phyloP scores from a whole-genome alignment of 805 yeast species.

The Starmera pachycereana region DNA sequence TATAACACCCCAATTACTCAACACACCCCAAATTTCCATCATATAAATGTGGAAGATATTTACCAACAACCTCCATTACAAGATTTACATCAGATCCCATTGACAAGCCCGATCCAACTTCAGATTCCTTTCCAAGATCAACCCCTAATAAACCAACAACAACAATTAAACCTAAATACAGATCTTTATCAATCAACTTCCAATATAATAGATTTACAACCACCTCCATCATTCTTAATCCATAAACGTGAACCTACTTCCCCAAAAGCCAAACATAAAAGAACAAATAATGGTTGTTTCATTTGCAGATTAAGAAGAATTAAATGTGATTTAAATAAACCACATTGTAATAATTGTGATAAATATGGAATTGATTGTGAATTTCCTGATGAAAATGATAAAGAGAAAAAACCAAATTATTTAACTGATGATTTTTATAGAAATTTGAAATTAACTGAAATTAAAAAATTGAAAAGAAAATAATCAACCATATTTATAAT shows the following conservation, averaged over 20 bases:
- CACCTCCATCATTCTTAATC: no score
- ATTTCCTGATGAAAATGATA: constrained; percentile 1
- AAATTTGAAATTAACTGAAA: constrained; percentile 1
- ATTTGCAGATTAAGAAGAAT: constrained; percentile 52
- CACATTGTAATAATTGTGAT: constrained; percentile 42
- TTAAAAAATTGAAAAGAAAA: not conserved
- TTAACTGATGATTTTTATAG: constrained; percentile 2
- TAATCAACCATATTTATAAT: not conserved
- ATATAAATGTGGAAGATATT: no score
- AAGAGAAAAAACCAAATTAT: constrained; percentile 3
- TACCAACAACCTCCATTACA: no score
- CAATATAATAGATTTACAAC: no score
- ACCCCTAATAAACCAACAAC: no score
- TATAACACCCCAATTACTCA: no score
- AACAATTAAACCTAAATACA: no score
- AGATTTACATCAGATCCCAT: no score
- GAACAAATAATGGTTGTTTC: constrained; percentile 39
- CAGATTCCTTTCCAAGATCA: no score
- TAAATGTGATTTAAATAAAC: constrained; percentile 52
- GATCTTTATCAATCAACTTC: no score
- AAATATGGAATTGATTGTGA: constrained; percentile 13
- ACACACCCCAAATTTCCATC: no score
- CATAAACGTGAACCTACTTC: not conserved
- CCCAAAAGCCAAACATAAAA: constrained; percentile 1
- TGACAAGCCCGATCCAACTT: no score